phyloP scores from a whole-genome alignment of 495 filamentous ascomycete species.

The Haplographium delicatum region DNA sequence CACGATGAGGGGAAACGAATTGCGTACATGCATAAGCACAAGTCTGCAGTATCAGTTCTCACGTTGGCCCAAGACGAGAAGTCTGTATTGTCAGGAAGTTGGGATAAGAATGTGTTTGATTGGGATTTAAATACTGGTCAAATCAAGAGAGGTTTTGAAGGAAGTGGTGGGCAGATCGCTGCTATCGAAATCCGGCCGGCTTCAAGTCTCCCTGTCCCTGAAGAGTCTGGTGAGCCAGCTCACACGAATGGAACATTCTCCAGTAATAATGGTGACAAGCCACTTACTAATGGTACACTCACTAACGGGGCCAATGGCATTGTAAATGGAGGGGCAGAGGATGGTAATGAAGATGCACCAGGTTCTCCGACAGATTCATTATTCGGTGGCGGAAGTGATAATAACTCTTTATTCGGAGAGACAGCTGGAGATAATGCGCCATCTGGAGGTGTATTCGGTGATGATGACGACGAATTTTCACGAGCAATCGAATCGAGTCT shows the following conservation, averaged over 20 bases:
- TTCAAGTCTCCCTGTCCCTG: slow-evolving; percentile 67
- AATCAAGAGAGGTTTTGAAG: slow-evolving; percentile 65
- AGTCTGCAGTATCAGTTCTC: slow-evolving; percentile 86
- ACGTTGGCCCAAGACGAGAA: slow-evolving; percentile 78
- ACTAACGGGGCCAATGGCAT: slow-evolving; percentile 43
- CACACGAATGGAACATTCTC: slow-evolving; percentile 62
- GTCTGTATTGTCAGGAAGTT: slow-evolving; percentile 86
- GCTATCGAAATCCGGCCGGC: slow-evolving; percentile 81
- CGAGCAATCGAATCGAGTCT: slow-evolving; percentile 66
- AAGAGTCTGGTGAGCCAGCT: slow-evolving; percentile 55
- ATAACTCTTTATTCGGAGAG: slow-evolving; percentile 48
- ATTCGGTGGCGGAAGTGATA: slow-evolving; percentile 58
- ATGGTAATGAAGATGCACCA: slow-evolving; percentile 35
- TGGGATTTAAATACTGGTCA: slow-evolving; percentile 94
- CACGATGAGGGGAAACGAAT: slow-evolving; percentile 93
- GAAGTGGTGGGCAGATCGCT: slow-evolving; percentile 78
- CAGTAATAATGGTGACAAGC: slow-evolving; percentile 51
- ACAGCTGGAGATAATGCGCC: slow-evolving; percentile 52
- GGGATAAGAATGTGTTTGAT: slow-evolving; percentile 90
- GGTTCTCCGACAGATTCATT: slow-evolving; percentile 75
- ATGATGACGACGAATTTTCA: slow-evolving; percentile 85
- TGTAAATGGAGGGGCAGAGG: slow-evolving; percentile 22
- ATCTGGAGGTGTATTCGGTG: slow-evolving; percentile 57
- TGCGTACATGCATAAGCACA: slow-evolving; percentile 72
- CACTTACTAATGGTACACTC: slow-evolving; percentile 43